phyloP scores from a whole-genome alignment of 345 rosid species.

The Angophora floribunda region DNA sequence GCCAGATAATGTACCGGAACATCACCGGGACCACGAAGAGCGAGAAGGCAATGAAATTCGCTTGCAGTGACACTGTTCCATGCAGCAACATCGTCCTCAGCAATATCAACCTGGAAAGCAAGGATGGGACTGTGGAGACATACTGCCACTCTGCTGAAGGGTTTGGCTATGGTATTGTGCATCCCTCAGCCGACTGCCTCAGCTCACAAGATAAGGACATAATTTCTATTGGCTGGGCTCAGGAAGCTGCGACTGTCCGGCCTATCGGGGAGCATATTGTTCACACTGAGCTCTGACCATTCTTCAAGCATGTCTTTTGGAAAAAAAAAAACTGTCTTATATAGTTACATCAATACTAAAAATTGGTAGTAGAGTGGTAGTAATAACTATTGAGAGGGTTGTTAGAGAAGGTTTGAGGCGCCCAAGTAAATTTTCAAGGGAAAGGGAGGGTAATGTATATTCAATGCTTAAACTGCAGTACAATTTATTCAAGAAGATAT shows the following conservation, averaged over 20 bases:
- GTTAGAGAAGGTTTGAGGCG: slow-evolving; percentile 12
- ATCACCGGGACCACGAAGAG: slow-evolving; percentile 74
- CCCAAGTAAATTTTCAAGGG: slow-evolving; percentile 4
- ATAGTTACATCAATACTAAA: not conserved
- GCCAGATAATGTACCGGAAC: slow-evolving; percentile 85
- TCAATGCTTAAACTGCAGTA: not conserved
- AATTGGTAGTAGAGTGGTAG: not conserved
- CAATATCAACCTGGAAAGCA: slow-evolving; percentile 67
- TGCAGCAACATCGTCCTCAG: slow-evolving; percentile 72
- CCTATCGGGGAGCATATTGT: slow-evolving; percentile 15
- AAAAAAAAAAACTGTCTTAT: not conserved
- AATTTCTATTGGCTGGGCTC: not conserved
- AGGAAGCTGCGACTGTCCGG: not conserved
- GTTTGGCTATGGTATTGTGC: slow-evolving; percentile 61
- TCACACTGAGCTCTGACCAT: slow-evolving; percentile 55
- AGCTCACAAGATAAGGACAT: slow-evolving; percentile 49
- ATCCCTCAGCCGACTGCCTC: slow-evolving; percentile 91
- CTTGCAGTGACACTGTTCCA: slow-evolving; percentile 90
- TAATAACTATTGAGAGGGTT: not conserved
- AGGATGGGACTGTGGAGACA: slow-evolving; percentile 71
- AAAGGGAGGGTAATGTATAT: not conserved
- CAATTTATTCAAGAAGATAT: not conserved
- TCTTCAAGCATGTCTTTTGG: not conserved
- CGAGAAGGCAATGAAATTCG: slow-evolving; percentile 68
- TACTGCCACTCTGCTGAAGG: slow-evolving; percentile 93